phyloP scores from a whole-genome alignment of 345 rosid genomes.

The Corchorus capsularis region DNA sequence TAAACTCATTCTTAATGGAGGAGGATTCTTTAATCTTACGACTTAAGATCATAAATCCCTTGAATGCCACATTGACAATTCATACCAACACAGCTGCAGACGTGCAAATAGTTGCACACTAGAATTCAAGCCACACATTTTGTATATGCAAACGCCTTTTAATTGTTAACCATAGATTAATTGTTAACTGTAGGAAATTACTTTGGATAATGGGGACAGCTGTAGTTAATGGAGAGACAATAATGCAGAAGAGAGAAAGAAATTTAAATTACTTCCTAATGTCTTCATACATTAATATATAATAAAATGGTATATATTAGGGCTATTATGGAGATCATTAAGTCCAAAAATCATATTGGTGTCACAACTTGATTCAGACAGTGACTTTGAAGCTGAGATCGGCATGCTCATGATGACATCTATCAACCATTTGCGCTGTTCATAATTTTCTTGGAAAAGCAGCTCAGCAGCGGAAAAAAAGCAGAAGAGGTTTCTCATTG shows the following conservation, averaged over 20 bases:
- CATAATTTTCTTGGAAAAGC: too few species aligned
- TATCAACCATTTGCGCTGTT: background rate
- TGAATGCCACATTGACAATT: background rate
- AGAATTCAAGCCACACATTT: background rate
- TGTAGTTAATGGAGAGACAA: background rate
- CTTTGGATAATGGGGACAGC: background rate
- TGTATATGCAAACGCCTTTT: background rate
- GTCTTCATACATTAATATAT: background rate
- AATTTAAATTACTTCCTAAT: background rate
- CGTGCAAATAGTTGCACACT: background rate
- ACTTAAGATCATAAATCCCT: background rate
- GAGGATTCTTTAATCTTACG: background rate
- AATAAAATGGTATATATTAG: background rate
- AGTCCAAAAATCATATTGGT: slow-evolving; percentile 1
- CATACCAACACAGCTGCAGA: background rate
- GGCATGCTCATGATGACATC: background rate
- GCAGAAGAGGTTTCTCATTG: background rate
- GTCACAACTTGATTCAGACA: background rate
- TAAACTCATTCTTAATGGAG: background rate
- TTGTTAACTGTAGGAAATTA: background rate
- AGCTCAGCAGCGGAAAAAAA: background rate
- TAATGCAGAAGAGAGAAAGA: background rate
- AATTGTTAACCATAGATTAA: background rate
- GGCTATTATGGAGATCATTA: background rate
- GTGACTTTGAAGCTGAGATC: background rate